Evolutionary conservation across 2,329 filamentous ascomycete species (phyloP), one percentile per base, ranked within the genome.

Genomic region (Diplodia seriata): DNA sequence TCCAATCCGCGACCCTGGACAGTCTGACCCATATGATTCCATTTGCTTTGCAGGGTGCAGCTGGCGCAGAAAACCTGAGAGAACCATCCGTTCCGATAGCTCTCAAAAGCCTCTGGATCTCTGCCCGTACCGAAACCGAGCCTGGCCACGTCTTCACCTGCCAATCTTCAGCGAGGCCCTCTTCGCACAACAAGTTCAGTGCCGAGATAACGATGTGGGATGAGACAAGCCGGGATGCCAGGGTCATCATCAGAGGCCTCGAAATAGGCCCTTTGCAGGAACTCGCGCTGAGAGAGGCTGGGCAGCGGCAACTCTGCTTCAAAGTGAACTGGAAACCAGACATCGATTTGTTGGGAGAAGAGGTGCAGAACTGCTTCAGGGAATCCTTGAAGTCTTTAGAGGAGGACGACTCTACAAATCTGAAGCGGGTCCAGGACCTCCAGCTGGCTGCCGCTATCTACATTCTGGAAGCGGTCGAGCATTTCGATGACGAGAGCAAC

Each of bases 251-350:
- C 26, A 67, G 38, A 31, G 65, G 56, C 11, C 54, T 67, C n/a
- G 40, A 67, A 23, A 31, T 54, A 47, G 56, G 54, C 20, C 65
- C 65, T 40, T 23, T 67, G 43, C 65, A 67, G 12, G 56, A 67
- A 51, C 38, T 63, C 12, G 47, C 53, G 2, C 49, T 59, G 1
- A 49, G 54, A 40, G 55, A 51, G 26, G 54, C 53, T 23, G 65
- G 65, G 26, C 54, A 67, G 23, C 65, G 65, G 1, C 53, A 67
- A 26, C 65, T 67, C n/a, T 59, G 65, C 38, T 67, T 51, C 40
- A 67, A 67, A 26, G 55, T 67, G 43, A 31, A 18, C 31, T 65
- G 56, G 57, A 68, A 68, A 33, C 66, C 66, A 29, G 66, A 68
- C 40, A 67, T 67, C 33, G 65, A 67, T 26, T 56, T 67, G 20